Evolutionary conservation across 306 rosid genomes (phyloP).

Genomic region (Hylodesmum podocarpum): DNA sequence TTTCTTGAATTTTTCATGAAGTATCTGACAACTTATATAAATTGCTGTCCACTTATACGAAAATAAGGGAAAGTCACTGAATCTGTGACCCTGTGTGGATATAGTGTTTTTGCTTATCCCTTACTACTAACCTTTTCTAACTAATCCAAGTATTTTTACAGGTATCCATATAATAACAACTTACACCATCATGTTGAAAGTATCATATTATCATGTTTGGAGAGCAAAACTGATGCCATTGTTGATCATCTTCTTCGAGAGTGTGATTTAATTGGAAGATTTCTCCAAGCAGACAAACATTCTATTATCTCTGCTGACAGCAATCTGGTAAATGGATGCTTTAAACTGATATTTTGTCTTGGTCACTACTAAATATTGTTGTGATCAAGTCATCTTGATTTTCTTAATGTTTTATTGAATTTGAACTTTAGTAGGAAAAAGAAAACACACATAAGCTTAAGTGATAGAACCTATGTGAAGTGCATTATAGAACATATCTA

Average conservation of each 20-base stretch:
- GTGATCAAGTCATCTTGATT: background rate
- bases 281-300: slow-evolving; percentile 72
- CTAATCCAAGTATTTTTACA: slow-evolving; percentile 43
- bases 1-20: too few relatives aligned
- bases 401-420: slow-evolving; percentile 8
- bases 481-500: slow-evolving; percentile 6
- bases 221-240: slow-evolving; percentile 68
- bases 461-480: background rate
- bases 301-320: slow-evolving; percentile 57
- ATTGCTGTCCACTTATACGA: too few relatives aligned
- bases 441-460: background rate
- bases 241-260: slow-evolving; percentile 80
- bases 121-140: slow-evolving; percentile 10
- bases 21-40: too few relatives aligned
- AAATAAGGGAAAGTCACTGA: too few relatives aligned
- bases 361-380: background rate
- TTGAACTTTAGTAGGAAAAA: background rate
- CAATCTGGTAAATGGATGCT: slow-evolving; percentile 55
- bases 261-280: slow-evolving; percentile 78
- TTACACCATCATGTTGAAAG: slow-evolving; percentile 95
- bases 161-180: slow-evolving; percentile 88
- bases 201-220: slow-evolving; percentile 80
- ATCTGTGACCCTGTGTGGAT: background rate
- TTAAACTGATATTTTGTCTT: slow-evolving; percentile 25
- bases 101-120: slow-evolving; percentile 11